Evolutionary conservation across 2,329 filamentous ascomycete species (phyloP).

Genomic region (Epichloe glyceriae): DNA sequence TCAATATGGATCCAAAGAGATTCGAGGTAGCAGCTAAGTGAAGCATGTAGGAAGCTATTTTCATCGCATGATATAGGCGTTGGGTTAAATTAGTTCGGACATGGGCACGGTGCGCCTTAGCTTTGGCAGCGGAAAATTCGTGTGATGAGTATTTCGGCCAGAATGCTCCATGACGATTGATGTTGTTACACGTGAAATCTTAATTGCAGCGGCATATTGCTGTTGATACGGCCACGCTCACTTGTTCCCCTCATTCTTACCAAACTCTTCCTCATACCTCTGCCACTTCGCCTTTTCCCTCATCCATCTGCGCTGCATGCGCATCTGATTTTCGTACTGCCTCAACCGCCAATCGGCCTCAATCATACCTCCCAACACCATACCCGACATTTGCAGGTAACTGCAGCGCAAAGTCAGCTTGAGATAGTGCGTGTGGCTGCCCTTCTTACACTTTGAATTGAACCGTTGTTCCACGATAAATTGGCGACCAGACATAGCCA

Average conservation of each 20-base stretch:
- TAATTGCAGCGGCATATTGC: background rate
- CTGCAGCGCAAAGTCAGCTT: constrained; percentile 26
- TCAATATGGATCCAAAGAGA: constrained; percentile 88
- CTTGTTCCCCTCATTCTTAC: constrained; percentile 27
- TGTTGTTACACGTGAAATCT: background rate
- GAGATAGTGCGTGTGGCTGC: background rate
- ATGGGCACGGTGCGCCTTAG: background rate
- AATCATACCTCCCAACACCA: constrained; percentile 67
- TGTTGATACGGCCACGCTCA: constrained; percentile 4
- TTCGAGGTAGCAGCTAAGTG: constrained; percentile 40
- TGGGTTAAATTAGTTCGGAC: constrained; percentile 12
- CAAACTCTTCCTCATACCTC: constrained; percentile 48
- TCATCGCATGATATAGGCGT: constrained; percentile 16
- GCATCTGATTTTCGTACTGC: constrained; percentile 51
- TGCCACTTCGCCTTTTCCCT: constrained; percentile 58
- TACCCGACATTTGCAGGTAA: constrained; percentile 73
- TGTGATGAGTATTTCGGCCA: background rate
- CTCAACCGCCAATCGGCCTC: constrained; percentile 60
- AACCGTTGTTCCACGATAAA: constrained; percentile 60
- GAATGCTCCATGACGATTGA: background rate
- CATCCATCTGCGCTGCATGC: constrained; percentile 49
- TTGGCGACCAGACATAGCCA: constrained; percentile 51
- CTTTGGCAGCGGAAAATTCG: background rate
- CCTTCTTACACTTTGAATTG: constrained; percentile 62
- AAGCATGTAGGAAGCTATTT: constrained; percentile 7